A percentile compares a stretch with the other conserved stretches of the same genome.
These are phyloP conservation scores for Raphanus sativus DNA, from an alignment of 345 rosid species.

Conservation along the genomic window DNA sequence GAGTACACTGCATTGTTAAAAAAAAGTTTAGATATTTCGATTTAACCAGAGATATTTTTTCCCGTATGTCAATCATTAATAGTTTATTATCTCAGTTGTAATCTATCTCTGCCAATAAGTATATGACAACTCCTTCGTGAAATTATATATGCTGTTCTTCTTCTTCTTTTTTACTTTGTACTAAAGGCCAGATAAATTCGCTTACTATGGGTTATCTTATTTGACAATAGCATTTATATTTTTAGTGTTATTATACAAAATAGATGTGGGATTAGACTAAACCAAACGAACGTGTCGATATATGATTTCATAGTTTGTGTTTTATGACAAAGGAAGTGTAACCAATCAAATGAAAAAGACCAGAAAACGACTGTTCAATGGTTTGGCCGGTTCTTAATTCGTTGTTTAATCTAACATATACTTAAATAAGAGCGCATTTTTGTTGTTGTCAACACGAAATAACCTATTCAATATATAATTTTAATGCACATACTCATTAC, in stretches of 20 bases:
- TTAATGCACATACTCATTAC: background rate
- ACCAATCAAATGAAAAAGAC: constrained; percentile 36
- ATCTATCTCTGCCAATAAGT: constrained; percentile 2
- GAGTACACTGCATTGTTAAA: constrained; percentile 14
- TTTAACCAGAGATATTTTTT: constrained; percentile 5
- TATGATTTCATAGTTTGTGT: background rate
- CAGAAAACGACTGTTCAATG: constrained; percentile 34
- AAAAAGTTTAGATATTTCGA: constrained; percentile 19
- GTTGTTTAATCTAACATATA: constrained; percentile 17
- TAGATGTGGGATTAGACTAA: constrained; percentile 18
- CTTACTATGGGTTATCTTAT: constrained; percentile 1
- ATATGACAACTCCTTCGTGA: constrained; percentile 3
- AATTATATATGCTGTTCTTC: background rate
- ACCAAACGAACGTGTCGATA: constrained; percentile 31
- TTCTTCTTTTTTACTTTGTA: background rate
- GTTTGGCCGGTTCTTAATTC: constrained; percentile 39
- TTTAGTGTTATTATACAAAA: background rate
- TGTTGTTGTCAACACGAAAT: constrained; percentile 23
- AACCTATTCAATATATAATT: constrained; percentile 12
- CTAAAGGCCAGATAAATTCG: constrained; percentile 8
- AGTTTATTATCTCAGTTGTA: background rate
- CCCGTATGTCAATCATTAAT: background rate
- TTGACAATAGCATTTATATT: background rate
- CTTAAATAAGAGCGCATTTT: background rate
- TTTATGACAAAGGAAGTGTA: constrained; percentile 23